phyloP scores from a whole-genome alignment of 2,329 filamentous ascomycete species.

The Cercospora berteroae region DNA sequence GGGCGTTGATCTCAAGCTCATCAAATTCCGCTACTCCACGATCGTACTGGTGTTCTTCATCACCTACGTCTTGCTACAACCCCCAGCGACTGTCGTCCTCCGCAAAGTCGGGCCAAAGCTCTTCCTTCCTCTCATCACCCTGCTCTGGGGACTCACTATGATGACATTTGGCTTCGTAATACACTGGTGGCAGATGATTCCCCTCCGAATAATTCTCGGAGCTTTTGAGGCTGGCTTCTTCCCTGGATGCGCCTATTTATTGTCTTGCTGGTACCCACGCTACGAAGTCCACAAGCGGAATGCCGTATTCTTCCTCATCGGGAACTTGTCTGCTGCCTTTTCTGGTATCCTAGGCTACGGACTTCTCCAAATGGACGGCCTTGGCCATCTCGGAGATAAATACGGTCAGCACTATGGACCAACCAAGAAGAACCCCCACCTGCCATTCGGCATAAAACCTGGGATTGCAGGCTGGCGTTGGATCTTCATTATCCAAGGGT shows the following conservation, averaged over 20 bases:
- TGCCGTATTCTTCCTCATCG: slow-evolving; percentile 52
- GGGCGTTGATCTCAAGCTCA: slow-evolving; percentile 36
- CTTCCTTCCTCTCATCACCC: slow-evolving; percentile 40
- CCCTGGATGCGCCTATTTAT: slow-evolving; percentile 61
- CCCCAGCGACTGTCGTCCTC: slow-evolving; percentile 66
- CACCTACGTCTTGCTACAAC: slow-evolving; percentile 69
- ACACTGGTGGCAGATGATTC: slow-evolving; percentile 54
- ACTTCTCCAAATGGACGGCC: slow-evolving; percentile 48
- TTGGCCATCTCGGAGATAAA: slow-evolving; percentile 36
- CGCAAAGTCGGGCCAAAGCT: slow-evolving; percentile 58
- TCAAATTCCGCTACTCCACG: slow-evolving; percentile 35
- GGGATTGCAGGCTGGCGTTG: slow-evolving; percentile 48
- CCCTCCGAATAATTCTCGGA: slow-evolving; percentile 59
- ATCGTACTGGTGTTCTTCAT: slow-evolving; percentile 72
- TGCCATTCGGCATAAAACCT: slow-evolving; percentile 29
- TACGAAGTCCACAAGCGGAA: slow-evolving; percentile 42
- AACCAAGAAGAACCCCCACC: slow-evolving; percentile 31
- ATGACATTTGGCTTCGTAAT: slow-evolving; percentile 63
- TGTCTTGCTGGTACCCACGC: slow-evolving; percentile 58
- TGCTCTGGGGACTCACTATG: slow-evolving; percentile 62
- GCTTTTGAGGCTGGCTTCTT: slow-evolving; percentile 60
- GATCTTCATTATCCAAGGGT: slow-evolving; percentile 46
- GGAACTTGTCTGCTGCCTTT: slow-evolving; percentile 49
- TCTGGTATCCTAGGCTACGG: slow-evolving; percentile 46
- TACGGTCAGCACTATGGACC: slow-evolving; percentile 38